Evolutionary conservation across 2,329 filamentous ascomycete genomes (phyloP).

Genomic region (Trichoderma aggressivum): DNA sequence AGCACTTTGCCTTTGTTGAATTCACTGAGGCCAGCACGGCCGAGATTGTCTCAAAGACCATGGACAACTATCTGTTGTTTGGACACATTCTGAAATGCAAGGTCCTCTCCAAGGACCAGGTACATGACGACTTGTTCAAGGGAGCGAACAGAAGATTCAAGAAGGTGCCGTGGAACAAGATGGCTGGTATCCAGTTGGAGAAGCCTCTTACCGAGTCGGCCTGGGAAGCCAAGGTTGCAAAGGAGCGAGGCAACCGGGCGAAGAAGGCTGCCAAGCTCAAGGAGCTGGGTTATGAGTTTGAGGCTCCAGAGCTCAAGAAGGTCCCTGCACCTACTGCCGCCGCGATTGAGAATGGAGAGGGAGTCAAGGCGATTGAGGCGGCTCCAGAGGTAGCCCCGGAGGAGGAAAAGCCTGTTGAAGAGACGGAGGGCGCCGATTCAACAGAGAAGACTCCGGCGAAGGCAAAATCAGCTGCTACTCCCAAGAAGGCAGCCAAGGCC

Average conservation of each 20-base stretch:
- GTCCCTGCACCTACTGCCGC: conserved; percentile 38
- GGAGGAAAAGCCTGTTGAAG: conserved; percentile 26
- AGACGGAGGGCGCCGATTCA: conserved; percentile 21
- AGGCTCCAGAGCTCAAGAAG: conserved; percentile 66
- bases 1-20: conserved; percentile 94
- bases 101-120: conserved; percentile 68
- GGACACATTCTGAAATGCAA: conserved; percentile 91
- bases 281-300: conserved; percentile 79
- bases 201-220: conserved; percentile 67
- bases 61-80: conserved; percentile 97
- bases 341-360: conserved; percentile 35
- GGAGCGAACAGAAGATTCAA: conserved; percentile 90
- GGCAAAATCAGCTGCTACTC: conserved; percentile 25
- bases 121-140: conserved; percentile 82
- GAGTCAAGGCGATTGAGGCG: conserved; percentile 38
- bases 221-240: conserved; percentile 75
- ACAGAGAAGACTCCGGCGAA: conserved; percentile 23
- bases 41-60: conserved; percentile 87
- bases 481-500: conserved; percentile 28
- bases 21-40: conserved; percentile 76
- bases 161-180: conserved; percentile 79
- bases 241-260: conserved; percentile 67
- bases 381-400: conserved; percentile 28
- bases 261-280: conserved; percentile 72
- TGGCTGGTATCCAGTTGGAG: conserved; percentile 72